phyloP scores from a whole-genome alignment of 2,329 filamentous ascomycete genomes.

The Lasiodiplodia hormozganensis region DNA sequence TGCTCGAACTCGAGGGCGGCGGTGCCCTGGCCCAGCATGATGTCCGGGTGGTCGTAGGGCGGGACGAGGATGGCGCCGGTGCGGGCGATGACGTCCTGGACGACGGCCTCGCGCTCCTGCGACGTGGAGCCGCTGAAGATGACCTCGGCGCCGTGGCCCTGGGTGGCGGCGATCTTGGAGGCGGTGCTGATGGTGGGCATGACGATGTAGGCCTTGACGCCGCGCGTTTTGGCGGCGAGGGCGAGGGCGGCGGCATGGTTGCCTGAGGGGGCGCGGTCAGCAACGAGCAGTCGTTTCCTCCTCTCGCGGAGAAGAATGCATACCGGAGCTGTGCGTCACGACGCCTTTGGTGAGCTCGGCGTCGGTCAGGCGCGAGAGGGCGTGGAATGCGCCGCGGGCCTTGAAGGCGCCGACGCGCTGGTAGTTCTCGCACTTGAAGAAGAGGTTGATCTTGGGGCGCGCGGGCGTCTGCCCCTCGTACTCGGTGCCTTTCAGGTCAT shows the following conservation, averaged over 20 bases:
- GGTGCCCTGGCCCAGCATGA: constrained; percentile 94
- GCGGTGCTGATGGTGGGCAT: constrained; percentile 88
- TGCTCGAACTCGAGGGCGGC: constrained; percentile 80
- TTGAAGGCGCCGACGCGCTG: constrained; percentile 95
- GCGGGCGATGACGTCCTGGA: constrained; percentile 69
- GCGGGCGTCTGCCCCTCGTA: constrained; percentile 66
- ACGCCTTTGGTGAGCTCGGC: constrained; percentile 72
- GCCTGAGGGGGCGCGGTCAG: constrained; percentile 58
- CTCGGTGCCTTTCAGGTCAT: constrained; percentile 62
- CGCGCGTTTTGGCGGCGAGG: constrained; percentile 76
- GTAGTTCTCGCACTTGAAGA: constrained; percentile 96
- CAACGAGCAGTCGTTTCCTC: no score
- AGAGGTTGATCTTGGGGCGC: constrained; percentile 72
- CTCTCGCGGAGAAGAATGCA: constrained; percentile 11
- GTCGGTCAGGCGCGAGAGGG: constrained; percentile 73
- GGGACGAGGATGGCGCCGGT: constrained; percentile 83
- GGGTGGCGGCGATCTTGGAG: constrained; percentile 86
- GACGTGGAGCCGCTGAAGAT: constrained; percentile 77
- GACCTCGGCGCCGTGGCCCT: constrained; percentile 77
- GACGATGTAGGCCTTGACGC: constrained; percentile 79
- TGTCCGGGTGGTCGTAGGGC: constrained; percentile 90
- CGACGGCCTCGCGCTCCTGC: constrained; percentile 79
- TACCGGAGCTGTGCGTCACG: constrained; percentile 88
- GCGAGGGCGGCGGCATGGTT: constrained; percentile 95
- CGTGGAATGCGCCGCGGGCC: constrained; percentile 87